A percentile compares a stretch with the other conserved stretches of the same genome.
Evolutionary conservation across 345 rosid genomes (phyloP).

Genomic region (Aquilaria sinensis): DNA sequence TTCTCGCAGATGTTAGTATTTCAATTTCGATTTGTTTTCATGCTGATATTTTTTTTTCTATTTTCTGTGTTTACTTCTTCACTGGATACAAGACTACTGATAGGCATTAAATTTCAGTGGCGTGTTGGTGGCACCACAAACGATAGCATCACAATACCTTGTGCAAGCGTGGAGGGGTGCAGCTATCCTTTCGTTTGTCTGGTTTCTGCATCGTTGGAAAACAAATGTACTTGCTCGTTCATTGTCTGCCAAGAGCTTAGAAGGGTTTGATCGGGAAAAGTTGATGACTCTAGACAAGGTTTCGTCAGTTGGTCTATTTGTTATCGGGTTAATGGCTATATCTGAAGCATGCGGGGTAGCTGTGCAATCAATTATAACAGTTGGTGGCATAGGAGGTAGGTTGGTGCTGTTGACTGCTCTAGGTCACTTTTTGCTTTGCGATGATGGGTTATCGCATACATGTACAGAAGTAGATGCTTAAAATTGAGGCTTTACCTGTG

Average conservation of each 20-base stretch:
- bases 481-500: background rate
- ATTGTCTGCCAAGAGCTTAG: constrained; percentile 37
- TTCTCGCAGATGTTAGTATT: constrained; percentile 67
- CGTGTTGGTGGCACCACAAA: constrained; percentile 82
- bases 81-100: background rate
- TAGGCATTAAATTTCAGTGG: constrained; percentile 41
- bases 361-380: constrained; percentile 86
- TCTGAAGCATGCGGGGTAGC: constrained; percentile 98
- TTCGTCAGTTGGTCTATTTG: constrained; percentile 79
- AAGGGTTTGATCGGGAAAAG: constrained; percentile 51
- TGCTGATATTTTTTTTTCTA: background rate
- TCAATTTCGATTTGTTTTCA: constrained; percentile 4
- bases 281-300: constrained; percentile 66
- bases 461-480: background rate
- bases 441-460: constrained; percentile 6
- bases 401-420: constrained; percentile 11
- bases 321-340: constrained; percentile 68
- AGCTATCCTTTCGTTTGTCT: constrained; percentile 62
- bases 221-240: constrained; percentile 56
- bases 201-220: constrained; percentile 93
- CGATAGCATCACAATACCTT: constrained; percentile 63
- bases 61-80: background rate
- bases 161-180: constrained; percentile 72
- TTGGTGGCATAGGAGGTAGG: constrained; percentile 96
- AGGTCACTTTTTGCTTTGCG: constrained; percentile 7